Conservation (phyloP, 2,329 filamentous ascomycete genomes). For the Bipolaris victoriae region DNA sequence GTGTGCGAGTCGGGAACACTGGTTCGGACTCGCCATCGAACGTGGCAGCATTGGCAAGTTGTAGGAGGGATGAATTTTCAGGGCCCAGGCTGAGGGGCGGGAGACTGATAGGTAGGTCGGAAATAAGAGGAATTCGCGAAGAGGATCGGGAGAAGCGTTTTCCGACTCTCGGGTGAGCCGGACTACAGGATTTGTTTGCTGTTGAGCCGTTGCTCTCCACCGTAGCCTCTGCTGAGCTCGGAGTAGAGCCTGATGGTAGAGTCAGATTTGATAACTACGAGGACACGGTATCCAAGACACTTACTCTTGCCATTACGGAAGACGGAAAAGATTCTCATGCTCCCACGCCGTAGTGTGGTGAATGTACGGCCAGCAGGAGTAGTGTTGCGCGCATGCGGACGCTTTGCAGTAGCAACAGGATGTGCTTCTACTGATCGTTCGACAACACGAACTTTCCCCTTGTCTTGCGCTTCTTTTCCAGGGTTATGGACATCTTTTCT, state of each 20-base stretch:
- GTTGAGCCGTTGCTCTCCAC: slow-evolving; percentile 17
- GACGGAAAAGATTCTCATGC: slow-evolving; percentile 44
- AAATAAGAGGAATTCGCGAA: slow-evolving; percentile 23
- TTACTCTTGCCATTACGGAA: slow-evolving; percentile 44
- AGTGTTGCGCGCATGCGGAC: slow-evolving; percentile 22
- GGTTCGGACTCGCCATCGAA: slow-evolving; percentile 48
- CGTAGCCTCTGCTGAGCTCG: slow-evolving; percentile 13
- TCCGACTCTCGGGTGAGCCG: slow-evolving; percentile 18
- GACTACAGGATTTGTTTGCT: slow-evolving; percentile 21
- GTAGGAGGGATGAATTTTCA: slow-evolving; percentile 27
- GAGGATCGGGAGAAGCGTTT: slow-evolving; percentile 11
- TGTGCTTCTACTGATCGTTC: slow-evolving; percentile 26
- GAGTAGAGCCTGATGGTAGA: slow-evolving; percentile 21
- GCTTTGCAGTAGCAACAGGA: slow-evolving; percentile 18
- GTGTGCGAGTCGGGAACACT: slow-evolving; percentile 17
- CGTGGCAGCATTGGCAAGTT: slow-evolving; percentile 35
- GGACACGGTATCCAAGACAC: neutral
- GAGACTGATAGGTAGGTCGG: slow-evolving; percentile 16
- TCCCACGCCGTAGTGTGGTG: slow-evolving; percentile 38
- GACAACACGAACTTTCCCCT: slow-evolving; percentile 44
- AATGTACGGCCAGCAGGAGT: slow-evolving; percentile 34
- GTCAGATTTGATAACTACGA: slow-evolving; percentile 4
- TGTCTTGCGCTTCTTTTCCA: slow-evolving; percentile 29
- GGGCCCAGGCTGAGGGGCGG: slow-evolving; percentile 21
- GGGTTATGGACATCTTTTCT: slow-evolving; percentile 38